Evolutionary conservation across 768 basidiomycete genomes (phyloP).

Genomic region (Russula sp.): DNA sequence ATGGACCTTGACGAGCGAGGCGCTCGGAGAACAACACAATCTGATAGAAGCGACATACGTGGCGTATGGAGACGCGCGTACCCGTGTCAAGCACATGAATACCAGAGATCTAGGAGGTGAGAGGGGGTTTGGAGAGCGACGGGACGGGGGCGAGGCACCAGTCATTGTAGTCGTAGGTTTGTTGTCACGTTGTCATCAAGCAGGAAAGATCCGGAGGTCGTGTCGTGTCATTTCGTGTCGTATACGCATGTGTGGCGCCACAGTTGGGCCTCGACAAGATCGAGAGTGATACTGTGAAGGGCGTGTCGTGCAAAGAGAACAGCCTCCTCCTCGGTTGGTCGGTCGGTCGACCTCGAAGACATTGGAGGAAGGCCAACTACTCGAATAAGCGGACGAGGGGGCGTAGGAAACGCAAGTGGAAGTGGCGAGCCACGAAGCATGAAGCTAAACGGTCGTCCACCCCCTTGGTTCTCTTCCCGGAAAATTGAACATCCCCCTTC

Average conservation of each 20-base stretch:
- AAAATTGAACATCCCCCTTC: background rate
- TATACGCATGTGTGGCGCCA: conserved; percentile 1
- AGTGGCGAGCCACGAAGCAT: background rate
- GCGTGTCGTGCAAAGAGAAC: background rate
- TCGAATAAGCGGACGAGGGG: conserved; percentile 1
- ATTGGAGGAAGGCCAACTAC: conserved; percentile 9
- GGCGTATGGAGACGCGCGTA: conserved; percentile 15
- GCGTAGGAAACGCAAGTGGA: background rate
- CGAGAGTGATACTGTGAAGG: conserved; percentile 1
- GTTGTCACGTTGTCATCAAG: conserved; percentile 1
- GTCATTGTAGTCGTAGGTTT: background rate
- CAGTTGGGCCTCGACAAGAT: conserved; percentile 5
- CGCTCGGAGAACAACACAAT: conserved; percentile 16
- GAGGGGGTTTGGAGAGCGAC: background rate
- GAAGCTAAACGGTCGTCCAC: background rate
- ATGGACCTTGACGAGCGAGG: conserved; percentile 12
- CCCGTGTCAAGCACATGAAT: conserved; percentile 17
- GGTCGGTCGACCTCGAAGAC: background rate
- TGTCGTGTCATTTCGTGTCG: background rate
- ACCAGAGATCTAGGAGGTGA: conserved; percentile 7
- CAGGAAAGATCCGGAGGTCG: conserved; percentile 17
- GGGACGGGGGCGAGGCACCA: background rate
- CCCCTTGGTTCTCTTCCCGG: background rate
- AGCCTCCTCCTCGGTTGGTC: background rate
- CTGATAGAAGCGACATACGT: conserved; percentile 19